Conservation (phyloP, 177 flowering plant species). For the Tripterygium wilfordii region DNA sequence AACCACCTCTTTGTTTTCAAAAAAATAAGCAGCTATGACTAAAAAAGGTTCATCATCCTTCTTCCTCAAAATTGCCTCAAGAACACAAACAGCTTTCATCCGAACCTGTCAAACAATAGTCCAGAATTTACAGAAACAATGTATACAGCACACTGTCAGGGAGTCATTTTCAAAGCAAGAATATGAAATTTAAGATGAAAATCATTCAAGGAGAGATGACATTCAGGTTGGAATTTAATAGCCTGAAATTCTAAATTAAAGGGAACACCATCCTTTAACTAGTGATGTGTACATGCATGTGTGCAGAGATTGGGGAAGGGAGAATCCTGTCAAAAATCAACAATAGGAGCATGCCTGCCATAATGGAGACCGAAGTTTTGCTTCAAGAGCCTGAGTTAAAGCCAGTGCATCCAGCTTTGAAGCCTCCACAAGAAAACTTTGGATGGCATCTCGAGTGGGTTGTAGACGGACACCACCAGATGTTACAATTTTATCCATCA, state of each 20-base stretch:
- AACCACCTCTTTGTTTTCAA: slow-evolving; percentile 62
- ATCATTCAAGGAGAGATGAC: too few relatives aligned
- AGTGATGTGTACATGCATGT: too few relatives aligned
- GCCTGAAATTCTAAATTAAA: too few relatives aligned
- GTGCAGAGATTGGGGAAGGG: too few relatives aligned
- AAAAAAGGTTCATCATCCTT: slow-evolving; percentile 65
- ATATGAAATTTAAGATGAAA: background rate
- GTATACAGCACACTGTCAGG: too few relatives aligned
- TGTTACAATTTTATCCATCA: slow-evolving; percentile 85
- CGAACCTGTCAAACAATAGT: slow-evolving; percentile 56
- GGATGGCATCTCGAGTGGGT: slow-evolving; percentile 95
- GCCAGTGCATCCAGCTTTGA: slow-evolving; percentile 77
- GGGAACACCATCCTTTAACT: too few relatives aligned
- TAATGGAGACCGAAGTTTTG: slow-evolving; percentile 72
- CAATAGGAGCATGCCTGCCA: slow-evolving; percentile 74
- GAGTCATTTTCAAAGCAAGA: background rate
- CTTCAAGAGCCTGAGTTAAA: slow-evolving; percentile 71
- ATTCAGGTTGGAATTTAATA: too few relatives aligned
- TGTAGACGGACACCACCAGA: slow-evolving; percentile 94
- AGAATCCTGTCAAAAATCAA: too few relatives aligned
- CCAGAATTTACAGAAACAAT: too few relatives aligned
- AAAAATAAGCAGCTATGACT: slow-evolving; percentile 57
- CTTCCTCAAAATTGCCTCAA: slow-evolving; percentile 85
- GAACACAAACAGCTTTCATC: slow-evolving; percentile 87
- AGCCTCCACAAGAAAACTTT: slow-evolving; percentile 76